Base-by-base conservation (phyloP, 345 rosid genomes). In the Excoecaria agallocha region DNA sequence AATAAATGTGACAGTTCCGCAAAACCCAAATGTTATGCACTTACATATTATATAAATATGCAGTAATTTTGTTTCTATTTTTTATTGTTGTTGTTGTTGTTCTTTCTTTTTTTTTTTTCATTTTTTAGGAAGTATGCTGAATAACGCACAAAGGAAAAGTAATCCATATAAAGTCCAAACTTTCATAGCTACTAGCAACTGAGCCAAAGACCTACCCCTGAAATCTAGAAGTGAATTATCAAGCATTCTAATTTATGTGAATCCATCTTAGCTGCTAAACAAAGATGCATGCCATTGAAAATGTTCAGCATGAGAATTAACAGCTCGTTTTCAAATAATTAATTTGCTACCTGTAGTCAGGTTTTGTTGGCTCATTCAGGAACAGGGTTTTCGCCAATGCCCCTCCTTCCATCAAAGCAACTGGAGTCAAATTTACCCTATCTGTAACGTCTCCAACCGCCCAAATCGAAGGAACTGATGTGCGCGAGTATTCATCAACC, bases 371-470 rank as follows among this genome's bases (percentile, higher is more conserved):
- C 74, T 94, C 88, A 80, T 89, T 86, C 20, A 75, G 82, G 76
- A 92, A 91, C 61, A 94, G 46, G 11, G 97, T 88, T 84, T 94
- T 92, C 69, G 97, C 98, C 78, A 94, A 78, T 61, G 98, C 98
- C 69, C 85, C 93, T 80, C 98, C 98, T 87, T 94, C 98, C 97
- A 94, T 94, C 82, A 94, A 86, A 68, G 98, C 97, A 81, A 94
- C 98, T 63, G 98, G 98, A 81, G 97, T 94, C 91, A 94, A 81
- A 85, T 94, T 94, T 74, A 94, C 73, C 74, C 98, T 82, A 76
- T 91, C 97, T 25, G 98, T 94, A 63, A 92, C 97, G 77, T 94
- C 98, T 78, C 98, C 98, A 66, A 94, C 95, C 45, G 98, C 98
- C 97, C 93, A 94, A 64, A 94, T 92, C 62, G 98, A 91, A 66